A percentile compares a stretch with the other conserved stretches of the same genome.
Conservation (phyloP, 208 protist genomes). For the Trypanosoma rangeli region DNA sequence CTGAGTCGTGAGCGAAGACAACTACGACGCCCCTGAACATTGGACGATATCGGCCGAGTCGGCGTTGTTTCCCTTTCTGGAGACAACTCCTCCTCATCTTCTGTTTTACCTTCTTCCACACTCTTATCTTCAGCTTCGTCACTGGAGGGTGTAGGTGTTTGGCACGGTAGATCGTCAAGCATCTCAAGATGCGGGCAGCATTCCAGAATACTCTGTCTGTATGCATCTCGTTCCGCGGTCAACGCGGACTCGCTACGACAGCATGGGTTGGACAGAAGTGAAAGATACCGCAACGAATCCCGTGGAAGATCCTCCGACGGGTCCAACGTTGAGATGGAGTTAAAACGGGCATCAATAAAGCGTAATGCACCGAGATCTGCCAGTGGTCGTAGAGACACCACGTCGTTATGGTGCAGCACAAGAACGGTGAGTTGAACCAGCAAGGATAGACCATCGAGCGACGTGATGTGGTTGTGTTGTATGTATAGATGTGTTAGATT, state of each 20-base stretch:
- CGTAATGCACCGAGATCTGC: conserved; percentile 42
- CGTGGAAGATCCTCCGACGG: conserved; percentile 51
- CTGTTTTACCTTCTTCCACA: background rate
- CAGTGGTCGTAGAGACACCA: conserved; percentile 51
- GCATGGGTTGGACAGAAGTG: conserved; percentile 58
- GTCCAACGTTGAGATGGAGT: conserved; percentile 40
- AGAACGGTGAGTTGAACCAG: conserved; percentile 62
- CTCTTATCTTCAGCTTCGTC: background rate
- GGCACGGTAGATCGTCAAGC: conserved; percentile 40
- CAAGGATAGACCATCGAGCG: conserved; percentile 63
- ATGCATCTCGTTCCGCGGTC: conserved; percentile 8
- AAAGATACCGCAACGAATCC: conserved; percentile 46
- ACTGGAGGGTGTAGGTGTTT: conserved; percentile 10
- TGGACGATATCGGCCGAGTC: background rate
- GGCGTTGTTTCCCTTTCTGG: background rate
- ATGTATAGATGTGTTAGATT: conserved; percentile 82
- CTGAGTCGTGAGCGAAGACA: background rate
- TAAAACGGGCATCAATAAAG: conserved; percentile 66
- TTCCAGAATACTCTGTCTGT: conserved; percentile 19
- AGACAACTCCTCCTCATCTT: background rate
- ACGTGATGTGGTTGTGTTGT: conserved; percentile 62
- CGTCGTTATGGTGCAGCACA: conserved; percentile 73
- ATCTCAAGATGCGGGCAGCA: conserved; percentile 40
- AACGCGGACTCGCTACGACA: conserved; percentile 16
- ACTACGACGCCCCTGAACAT: background rate